Conservation (phyloP, 108 stramenopile genomes). For the Mayamaea pseudoterrestris region DNA sequence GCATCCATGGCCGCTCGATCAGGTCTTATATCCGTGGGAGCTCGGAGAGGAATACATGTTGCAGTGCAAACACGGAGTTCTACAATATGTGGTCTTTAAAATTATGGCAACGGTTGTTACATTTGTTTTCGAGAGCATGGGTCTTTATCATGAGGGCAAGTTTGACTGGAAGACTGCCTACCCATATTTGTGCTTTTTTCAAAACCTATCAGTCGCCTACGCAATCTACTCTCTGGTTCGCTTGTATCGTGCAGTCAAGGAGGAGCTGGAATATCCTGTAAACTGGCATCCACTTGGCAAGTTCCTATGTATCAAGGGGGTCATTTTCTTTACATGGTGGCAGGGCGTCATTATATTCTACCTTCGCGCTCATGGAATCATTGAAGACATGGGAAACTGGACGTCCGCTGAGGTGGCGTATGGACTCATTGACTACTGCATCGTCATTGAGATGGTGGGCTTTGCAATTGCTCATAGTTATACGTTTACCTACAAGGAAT, state of each 20-base stretch:
- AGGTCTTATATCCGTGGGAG: constrained; percentile 50
- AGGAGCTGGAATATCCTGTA: constrained; percentile 64
- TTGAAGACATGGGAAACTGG: constrained; percentile 70
- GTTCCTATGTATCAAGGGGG: constrained; percentile 91
- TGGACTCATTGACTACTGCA: constrained; percentile 86
- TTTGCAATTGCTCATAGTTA: constrained; percentile 86
- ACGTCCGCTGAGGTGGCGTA: constrained; percentile 82
- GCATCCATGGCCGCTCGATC: constrained; percentile 40
- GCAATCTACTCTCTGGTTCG: constrained; percentile 91
- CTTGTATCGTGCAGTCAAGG: constrained; percentile 75
- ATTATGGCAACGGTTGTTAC: constrained; percentile 58
- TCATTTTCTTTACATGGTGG: constrained; percentile 98
- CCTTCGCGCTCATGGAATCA: constrained; percentile 51
- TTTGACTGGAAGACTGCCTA: constrained; percentile 60
- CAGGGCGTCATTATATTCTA: constrained; percentile 83
- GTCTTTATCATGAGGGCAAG: constrained; percentile 72
- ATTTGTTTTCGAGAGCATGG: constrained; percentile 47
- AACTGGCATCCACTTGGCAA: constrained; percentile 91
- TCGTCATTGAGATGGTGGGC: constrained; percentile 90
- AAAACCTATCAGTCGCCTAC: constrained; percentile 79
- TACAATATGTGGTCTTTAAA: constrained; percentile 94
- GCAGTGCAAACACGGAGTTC: constrained; percentile 81
- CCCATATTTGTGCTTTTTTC: constrained; percentile 57
- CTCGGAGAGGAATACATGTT: constrained; percentile 75
- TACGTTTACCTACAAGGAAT: constrained; percentile 89